Percentiles rank a stretch among this genome's conserved stretches.
Evolutionary conservation across 139 green algal species (phyloP).

Genomic region (Chlorella sp.): DNA sequence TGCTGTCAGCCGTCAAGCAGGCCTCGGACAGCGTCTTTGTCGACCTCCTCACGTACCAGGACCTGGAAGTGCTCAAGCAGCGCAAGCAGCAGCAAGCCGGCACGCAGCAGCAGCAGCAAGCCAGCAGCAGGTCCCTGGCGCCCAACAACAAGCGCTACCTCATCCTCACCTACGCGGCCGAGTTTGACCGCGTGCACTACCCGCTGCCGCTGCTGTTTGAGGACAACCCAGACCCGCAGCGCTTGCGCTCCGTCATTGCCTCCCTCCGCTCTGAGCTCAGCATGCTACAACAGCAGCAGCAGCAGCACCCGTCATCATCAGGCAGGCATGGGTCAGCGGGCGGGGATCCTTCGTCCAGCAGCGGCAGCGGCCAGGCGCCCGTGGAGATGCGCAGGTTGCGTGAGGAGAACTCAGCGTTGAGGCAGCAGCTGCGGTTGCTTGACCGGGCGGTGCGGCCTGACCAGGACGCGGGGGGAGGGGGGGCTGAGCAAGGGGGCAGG

Average conservation of each 20-base stretch:
- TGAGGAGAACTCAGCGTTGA: conserved; percentile 55
- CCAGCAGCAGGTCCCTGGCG: conserved; percentile 12
- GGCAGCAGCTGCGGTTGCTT: conserved; percentile 38
- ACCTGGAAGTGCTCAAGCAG: conserved; percentile 77
- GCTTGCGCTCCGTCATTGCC: no score
- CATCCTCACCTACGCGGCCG: conserved; percentile 84
- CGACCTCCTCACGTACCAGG: conserved; percentile 80
- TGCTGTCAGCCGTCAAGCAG: conserved; percentile 63
- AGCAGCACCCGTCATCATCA: conserved; percentile 44
- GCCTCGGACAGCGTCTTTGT: conserved; percentile 76
- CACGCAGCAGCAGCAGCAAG: neutral
- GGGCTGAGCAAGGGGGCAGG: no score
- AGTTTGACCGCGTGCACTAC: conserved; percentile 91
- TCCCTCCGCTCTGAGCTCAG: no score
- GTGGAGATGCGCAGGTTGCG: conserved; percentile 44
- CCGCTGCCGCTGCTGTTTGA: conserved; percentile 77
- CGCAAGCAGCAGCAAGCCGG: conserved; percentile 34
- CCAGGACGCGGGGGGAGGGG: conserved; percentile 1
- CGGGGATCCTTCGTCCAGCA: no score
- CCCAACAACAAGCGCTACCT: conserved; percentile 83
- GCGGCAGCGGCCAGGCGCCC: no score
- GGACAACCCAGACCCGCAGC: conserved; percentile 53
- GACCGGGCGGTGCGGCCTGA: conserved; percentile 3
- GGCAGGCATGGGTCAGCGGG: conserved; percentile 24
- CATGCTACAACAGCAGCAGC: conserved; percentile 50